These are phyloP conservation scores for Ceratocystis destructans DNA, from an alignment of 2,329 filamentous ascomycete species.

Conservation along the genomic window DNA sequence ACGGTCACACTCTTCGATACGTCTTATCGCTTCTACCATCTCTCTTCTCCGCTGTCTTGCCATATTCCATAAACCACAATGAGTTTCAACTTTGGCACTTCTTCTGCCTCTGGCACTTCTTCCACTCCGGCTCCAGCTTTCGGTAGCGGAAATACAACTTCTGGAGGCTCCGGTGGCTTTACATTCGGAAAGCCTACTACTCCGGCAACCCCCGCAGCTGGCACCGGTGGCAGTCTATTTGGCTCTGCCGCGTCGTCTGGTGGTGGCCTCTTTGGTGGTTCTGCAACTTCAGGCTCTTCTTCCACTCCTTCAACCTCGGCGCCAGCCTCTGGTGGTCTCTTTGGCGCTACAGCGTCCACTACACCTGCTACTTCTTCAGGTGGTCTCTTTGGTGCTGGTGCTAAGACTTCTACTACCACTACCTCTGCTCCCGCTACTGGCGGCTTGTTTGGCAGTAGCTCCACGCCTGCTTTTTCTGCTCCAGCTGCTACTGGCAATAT, in stretches of 20 bases:
- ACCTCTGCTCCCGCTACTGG: constrained; percentile 43
- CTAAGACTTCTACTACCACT: constrained; percentile 18
- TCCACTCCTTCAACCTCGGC: constrained; percentile 27
- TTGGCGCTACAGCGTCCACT: constrained; percentile 26
- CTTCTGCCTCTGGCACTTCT: constrained; percentile 22
- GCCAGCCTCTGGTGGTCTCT: constrained; percentile 30
- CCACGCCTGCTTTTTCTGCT: constrained; percentile 20
- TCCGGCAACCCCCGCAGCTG: constrained; percentile 10
- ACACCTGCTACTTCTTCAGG: constrained; percentile 29
- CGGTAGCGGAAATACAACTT: constrained; percentile 21
- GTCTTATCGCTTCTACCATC: not conserved
- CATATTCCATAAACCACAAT: constrained; percentile 23
- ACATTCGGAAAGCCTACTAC: constrained; percentile 24
- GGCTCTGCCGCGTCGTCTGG: constrained; percentile 12
- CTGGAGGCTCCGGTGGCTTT: constrained; percentile 18
- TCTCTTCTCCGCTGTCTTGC: not conserved
- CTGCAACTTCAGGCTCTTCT: constrained; percentile 22
- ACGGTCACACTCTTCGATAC: constrained; percentile 1
- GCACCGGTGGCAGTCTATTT: constrained; percentile 18
- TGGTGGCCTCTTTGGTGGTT: constrained; percentile 20
- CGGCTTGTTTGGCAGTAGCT: constrained; percentile 26
- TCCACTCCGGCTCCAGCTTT: constrained; percentile 23
- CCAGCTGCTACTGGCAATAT: constrained; percentile 4
- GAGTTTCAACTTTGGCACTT: constrained; percentile 31
- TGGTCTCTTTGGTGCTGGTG: constrained; percentile 29